phyloP scores from a whole-genome alignment of 2,329 filamentous ascomycete species.

The Hawksworthiomyces lignivorus region DNA sequence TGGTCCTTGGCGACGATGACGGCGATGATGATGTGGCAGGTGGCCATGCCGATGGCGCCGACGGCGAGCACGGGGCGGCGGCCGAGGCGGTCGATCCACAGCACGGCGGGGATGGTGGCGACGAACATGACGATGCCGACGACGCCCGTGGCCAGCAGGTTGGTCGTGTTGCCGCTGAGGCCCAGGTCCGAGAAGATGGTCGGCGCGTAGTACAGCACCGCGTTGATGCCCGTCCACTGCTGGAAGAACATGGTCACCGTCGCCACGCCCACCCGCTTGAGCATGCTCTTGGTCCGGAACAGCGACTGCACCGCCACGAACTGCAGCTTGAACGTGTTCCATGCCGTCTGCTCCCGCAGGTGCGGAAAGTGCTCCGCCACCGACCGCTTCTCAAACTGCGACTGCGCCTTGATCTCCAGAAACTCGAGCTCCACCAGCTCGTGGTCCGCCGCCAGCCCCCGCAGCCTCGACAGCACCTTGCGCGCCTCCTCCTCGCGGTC shows the following conservation, averaged over 20 bases:
- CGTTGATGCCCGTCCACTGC: conserved; percentile 44
- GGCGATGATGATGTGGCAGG: conserved; percentile 65
- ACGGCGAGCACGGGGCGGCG: conserved; percentile 54
- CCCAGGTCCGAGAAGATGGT: conserved; percentile 63
- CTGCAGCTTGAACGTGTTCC: conserved; percentile 61
- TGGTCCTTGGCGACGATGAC: conserved; percentile 58
- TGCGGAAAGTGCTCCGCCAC: conserved; percentile 61
- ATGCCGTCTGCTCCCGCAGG: conserved; percentile 48
- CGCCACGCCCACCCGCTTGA: conserved; percentile 57
- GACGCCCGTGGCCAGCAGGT: conserved; percentile 61
- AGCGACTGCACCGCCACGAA: conserved; percentile 59
- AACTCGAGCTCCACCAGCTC: conserved; percentile 68
- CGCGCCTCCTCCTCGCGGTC: conserved; percentile 61
- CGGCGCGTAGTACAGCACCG: conserved; percentile 62
- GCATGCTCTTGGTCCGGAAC: conserved; percentile 59
- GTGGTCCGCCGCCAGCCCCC: conserved; percentile 53
- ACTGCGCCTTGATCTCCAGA: conserved; percentile 76
- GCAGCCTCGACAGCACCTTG: conserved; percentile 53
- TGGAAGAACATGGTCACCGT: conserved; percentile 57
- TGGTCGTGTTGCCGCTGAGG: conserved; percentile 40
- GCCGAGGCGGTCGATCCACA: conserved; percentile 58
- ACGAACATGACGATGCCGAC: conserved; percentile 65
- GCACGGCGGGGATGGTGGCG: conserved; percentile 57
- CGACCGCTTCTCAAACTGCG: conserved; percentile 66
- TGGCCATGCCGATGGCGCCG: conserved; percentile 62